Evolutionary conservation across 1,139 yeast species (phyloP), one percentile per base, ranked within the genome.

Genomic region (Pneumocystis oryctolagi): DNA sequence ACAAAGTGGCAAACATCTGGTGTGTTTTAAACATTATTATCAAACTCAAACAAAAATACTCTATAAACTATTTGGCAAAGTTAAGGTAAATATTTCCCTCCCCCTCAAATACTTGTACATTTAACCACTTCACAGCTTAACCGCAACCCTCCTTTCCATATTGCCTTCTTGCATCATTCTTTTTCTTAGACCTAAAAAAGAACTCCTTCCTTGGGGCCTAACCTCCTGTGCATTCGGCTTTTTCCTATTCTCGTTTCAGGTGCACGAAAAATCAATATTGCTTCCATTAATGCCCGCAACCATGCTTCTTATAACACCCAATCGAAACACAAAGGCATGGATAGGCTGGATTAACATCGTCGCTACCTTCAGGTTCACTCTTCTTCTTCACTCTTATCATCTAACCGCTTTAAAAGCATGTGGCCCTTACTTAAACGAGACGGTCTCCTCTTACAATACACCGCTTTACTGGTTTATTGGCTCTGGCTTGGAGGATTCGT

Each of bases 1-100:
- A 92, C 72, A 92, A 92, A 73, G 98, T 94, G 16, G 97, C 96
- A 61, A 92, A 90, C 71, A 85, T 92, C 70, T 92, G 99, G 99
- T 90, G 98, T 73, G 85, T 95, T 9, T 77, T 89, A 1, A 92
- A 92, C 73, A 78, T 87, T 0, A 68, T 89, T 14, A 73, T 90
- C 71, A 92, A 92, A 72, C 85, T 89, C 70, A 83, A 82, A 67
- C 71, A 75, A 2, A 65, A 79, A 0, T 84, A 87, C 68, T 74
- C 82, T 1, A 76, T 78, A n/a, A 74, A 77, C 2, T 81, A 86
- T 70, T 77, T 92, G 57, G 86, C 88, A 63, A 72, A 77, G 60
- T 68, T 84, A n/a, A 65, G 66, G 66, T 58, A 61, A 14, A 53
- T 9, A 25, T 18, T 28, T n/a, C n/a, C 16, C 14, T 14, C 3